Evolutionary conservation across 164 flowering plant species (phyloP), one percentile per base, ranked within the genome.

Genomic region (Cinnamomum chago): DNA sequence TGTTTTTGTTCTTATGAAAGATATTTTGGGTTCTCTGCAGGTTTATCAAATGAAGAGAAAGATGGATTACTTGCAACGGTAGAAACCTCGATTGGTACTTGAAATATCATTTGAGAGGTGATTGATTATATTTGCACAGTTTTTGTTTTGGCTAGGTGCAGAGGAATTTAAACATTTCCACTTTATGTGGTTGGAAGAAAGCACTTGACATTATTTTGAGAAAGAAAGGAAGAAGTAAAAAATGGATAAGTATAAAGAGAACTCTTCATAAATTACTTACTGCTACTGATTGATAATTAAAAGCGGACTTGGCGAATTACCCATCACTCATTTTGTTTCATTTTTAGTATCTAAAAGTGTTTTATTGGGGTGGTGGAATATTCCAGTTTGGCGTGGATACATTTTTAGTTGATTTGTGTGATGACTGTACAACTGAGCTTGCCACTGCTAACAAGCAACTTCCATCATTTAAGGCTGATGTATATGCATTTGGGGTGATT

Each of bases 401-500:
- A 15, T 13, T 64, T 22, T 25, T 33, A 3, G 28, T 64, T 25
- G 67, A n/a, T 60, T 60, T 58, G 67, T 84, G 79, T 81, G 72
- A 86, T 82, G 84, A n/a, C n/a, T n/a, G n/a, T n/a, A n/a, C n/a
- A n/a, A n/a, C n/a, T n/a, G n/a, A n/a, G n/a, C n/a, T n/a, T n/a
- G n/a, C n/a, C n/a, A n/a, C n/a, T n/a, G n/a, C n/a, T n/a, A n/a
- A n/a, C n/a, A n/a, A n/a, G n/a, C n/a, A n/a, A n/a, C n/a, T n/a
- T n/a, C n/a, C n/a, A n/a, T n/a, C n/a, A n/a, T n/a, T n/a, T n/a
- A n/a, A n/a, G n/a, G n/a, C n/a, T n/a, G n/a, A n/a, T n/a, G n/a
- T n/a, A n/a, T n/a, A n/a, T n/a, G n/a, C n/a, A n/a, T n/a, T n/a
- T n/a, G n/a, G n/a, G n/a, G n/a, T n/a, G n/a, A n/a, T n/a, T n/a